A percentile compares a stretch with the other conserved stretches of the same genome.
These are phyloP conservation scores for Diaporthe vaccinii DNA, from an alignment of 2,329 filamentous ascomycete genomes.

Conservation along the genomic window DNA sequence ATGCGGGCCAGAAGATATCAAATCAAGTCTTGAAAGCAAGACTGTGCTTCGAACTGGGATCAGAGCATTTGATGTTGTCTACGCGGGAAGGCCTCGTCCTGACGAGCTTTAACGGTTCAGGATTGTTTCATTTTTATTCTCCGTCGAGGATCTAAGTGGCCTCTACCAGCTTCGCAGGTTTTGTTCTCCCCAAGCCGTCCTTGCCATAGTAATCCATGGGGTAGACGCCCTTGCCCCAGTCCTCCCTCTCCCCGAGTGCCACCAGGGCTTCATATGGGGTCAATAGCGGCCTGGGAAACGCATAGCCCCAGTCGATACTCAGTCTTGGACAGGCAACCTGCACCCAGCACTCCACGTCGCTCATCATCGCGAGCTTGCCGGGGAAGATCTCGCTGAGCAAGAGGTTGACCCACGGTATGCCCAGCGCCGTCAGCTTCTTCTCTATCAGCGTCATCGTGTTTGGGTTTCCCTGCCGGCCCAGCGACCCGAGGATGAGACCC, in stretches of 20 bases:
- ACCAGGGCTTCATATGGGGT: conserved; percentile 97
- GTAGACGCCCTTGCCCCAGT: conserved; percentile 83
- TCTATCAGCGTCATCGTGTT: conserved; percentile 92
- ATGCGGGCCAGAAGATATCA: not conserved
- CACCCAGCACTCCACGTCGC: conserved; percentile 96
- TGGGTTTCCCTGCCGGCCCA: conserved; percentile 95
- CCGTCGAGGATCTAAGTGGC: conserved; percentile 22
- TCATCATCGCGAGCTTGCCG: conserved; percentile 93
- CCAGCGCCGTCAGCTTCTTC: conserved; percentile 76
- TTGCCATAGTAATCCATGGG: conserved; percentile 99
- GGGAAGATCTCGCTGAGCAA: conserved; percentile 96
- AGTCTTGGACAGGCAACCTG: conserved; percentile 97
- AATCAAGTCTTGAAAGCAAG: not conserved
- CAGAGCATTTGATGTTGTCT: not conserved
- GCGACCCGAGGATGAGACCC: conserved; percentile 93
- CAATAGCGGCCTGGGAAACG: conserved; percentile 87
- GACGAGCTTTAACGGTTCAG: not conserved
- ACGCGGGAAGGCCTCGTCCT: too few relatives aligned
- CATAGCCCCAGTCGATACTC: conserved; percentile 99
- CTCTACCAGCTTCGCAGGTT: conserved; percentile 49
- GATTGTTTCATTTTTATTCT: not conserved
- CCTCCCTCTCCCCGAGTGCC: conserved; percentile 83
- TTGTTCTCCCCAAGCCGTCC: conserved; percentile 89
- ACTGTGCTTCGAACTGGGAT: not conserved
- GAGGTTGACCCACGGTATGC: conserved; percentile 86